Conservation (phyloP, 257 asterid species). For the Eucommia ulmoides region DNA sequence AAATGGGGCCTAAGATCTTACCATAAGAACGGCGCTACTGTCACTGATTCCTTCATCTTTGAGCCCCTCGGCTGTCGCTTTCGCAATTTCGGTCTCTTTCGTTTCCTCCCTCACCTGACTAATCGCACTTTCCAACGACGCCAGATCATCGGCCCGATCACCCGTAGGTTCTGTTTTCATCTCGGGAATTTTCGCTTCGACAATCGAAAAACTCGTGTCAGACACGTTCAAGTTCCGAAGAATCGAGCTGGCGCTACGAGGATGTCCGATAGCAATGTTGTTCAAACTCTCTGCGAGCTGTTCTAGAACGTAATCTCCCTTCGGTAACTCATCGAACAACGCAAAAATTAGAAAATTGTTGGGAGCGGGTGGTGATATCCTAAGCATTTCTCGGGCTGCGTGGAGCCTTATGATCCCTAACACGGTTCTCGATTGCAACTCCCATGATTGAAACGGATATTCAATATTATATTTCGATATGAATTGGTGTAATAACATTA, state of each 20-base stretch:
- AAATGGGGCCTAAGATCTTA: no score
- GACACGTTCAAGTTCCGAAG: slow-evolving; percentile 62
- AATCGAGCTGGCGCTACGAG: slow-evolving; percentile 70
- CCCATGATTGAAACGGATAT: slow-evolving; percentile 50
- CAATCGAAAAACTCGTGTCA: slow-evolving; percentile 15
- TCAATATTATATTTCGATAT: slow-evolving; percentile 34
- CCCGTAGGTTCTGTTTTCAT: slow-evolving; percentile 7
- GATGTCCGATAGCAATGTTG: slow-evolving; percentile 29
- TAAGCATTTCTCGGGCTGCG: slow-evolving; percentile 90
- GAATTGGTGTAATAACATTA: slow-evolving; percentile 52
- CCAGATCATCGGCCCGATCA: slow-evolving; percentile 24
- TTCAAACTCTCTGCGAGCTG: slow-evolving; percentile 54
- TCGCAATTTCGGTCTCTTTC: neutral
- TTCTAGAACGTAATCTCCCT: slow-evolving; percentile 67
- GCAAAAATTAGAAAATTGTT: slow-evolving; percentile 53
- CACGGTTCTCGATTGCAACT: slow-evolving; percentile 66
- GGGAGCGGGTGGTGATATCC: slow-evolving; percentile 75
- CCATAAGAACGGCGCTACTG: neutral
- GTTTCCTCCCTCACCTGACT: slow-evolving; percentile 1
- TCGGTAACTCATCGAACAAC: slow-evolving; percentile 62
- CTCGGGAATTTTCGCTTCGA: slow-evolving; percentile 10
- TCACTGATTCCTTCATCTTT: neutral
- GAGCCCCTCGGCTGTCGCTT: neutral
- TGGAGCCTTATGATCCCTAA: slow-evolving; percentile 80
- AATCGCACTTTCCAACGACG: slow-evolving; percentile 29